phyloP scores from a whole-genome alignment of 768 basidiomycete genomes.

The Nidularia sp. region DNA sequence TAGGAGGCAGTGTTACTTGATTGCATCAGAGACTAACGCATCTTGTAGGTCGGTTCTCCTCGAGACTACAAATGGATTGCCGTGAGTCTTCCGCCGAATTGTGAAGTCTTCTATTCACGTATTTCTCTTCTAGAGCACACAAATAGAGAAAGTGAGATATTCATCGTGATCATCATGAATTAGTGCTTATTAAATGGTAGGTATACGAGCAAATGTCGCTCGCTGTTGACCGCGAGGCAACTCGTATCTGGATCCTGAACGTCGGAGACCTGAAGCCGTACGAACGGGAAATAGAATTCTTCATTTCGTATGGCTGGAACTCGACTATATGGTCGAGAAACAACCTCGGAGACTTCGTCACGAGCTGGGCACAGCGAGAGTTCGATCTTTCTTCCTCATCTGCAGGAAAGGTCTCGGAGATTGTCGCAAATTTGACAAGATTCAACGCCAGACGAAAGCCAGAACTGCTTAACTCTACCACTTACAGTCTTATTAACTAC shows the following conservation, averaged over 20 bases:
- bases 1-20: not conserved
- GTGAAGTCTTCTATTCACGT: not conserved
- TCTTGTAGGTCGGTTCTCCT: conserved; percentile 52
- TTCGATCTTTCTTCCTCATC: conserved; percentile 42
- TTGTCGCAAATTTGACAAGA: conserved; percentile 52
- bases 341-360: conserved; percentile 51
- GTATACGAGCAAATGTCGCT: conserved; percentile 69
- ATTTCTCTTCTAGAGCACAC: conserved; percentile 34
- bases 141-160: conserved; percentile 41
- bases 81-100: conserved; percentile 21
- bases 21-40: not conserved
- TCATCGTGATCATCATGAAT: not conserved
- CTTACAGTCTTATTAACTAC: conserved; percentile 62
- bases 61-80: conserved; percentile 73
- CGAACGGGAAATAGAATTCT: conserved; percentile 69
- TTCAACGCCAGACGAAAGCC: conserved; percentile 62
- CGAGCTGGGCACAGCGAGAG: conserved; percentile 60
- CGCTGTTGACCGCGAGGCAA: conserved; percentile 55
- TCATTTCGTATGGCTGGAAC: conserved; percentile 62
- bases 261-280: conserved; percentile 76
- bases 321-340: conserved; percentile 48
- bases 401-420: conserved; percentile 39
- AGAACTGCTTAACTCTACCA: conserved; percentile 59
- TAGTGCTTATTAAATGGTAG: conserved; percentile 16
- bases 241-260: conserved; percentile 66